These are phyloP conservation scores for Furcasterigmium furcatum DNA, from an alignment of 2,329 filamentous ascomycete species.

Conservation along the genomic window DNA sequence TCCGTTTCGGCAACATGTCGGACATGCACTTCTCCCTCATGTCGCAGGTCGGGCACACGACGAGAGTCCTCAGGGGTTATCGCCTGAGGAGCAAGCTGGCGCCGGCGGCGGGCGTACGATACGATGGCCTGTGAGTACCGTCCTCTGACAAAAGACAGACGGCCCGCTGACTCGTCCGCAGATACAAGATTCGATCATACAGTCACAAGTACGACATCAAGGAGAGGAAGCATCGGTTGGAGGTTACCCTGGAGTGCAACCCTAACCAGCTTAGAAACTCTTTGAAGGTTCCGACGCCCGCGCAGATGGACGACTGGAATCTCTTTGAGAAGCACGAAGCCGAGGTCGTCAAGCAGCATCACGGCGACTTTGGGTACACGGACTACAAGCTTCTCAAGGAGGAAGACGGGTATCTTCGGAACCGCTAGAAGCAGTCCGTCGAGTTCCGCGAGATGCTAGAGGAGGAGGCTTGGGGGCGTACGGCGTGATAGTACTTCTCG, in stretches of 20 bases:
- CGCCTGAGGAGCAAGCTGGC: constrained; percentile 47
- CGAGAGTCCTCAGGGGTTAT: constrained; percentile 51
- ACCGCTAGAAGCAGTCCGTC: constrained; percentile 11
- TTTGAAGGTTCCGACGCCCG: constrained; percentile 47
- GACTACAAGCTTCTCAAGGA: constrained; percentile 12
- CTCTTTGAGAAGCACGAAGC: constrained; percentile 37
- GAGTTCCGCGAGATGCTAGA: constrained; percentile 10
- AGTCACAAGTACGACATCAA: constrained; percentile 35
- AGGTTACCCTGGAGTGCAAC: constrained; percentile 45
- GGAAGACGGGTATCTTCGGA: constrained; percentile 11
- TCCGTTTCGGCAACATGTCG: constrained; percentile 34
- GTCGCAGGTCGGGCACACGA: constrained; percentile 42
- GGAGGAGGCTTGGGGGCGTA: not conserved
- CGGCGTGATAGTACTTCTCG: too few relatives aligned
- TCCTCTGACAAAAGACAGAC: too few relatives aligned
- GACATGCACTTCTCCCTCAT: constrained; percentile 49
- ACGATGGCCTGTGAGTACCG: constrained; percentile 53
- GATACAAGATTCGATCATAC: constrained; percentile 47
- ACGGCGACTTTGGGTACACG: constrained; percentile 9
- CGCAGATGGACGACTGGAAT: constrained; percentile 54
- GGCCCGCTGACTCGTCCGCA: constrained; percentile 19
- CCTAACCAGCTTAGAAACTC: too few relatives aligned
- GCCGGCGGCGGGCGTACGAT: constrained; percentile 49
- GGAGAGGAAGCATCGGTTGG: constrained; percentile 37
- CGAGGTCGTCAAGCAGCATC: constrained; percentile 10